These are phyloP conservation scores for Aaosphaeria arxii DNA, from an alignment of 2,329 filamentous ascomycete genomes.

Conservation along the genomic window DNA sequence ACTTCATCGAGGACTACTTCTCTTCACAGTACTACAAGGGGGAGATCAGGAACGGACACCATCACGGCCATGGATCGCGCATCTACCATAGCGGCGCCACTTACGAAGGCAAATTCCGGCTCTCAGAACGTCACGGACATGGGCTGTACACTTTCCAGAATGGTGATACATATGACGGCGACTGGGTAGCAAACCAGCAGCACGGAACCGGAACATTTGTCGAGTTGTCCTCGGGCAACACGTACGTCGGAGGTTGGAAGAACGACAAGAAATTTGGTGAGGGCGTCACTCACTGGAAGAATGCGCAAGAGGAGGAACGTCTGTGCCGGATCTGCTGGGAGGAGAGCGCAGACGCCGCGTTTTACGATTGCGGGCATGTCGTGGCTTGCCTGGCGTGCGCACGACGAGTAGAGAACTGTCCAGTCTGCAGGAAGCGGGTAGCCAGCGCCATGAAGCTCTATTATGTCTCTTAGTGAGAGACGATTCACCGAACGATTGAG, in stretches of 20 bases:
- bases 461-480: constrained; percentile 28
- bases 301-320: constrained; percentile 59
- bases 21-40: constrained; percentile 57
- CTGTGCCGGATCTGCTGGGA: constrained; percentile 62
- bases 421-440: constrained; percentile 59
- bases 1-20: constrained; percentile 53
- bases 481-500: too few relatives aligned
- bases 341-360: constrained; percentile 57
- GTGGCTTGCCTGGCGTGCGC: constrained; percentile 61
- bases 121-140: constrained; percentile 53
- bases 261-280: constrained; percentile 60
- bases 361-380: constrained; percentile 63
- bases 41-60: constrained; percentile 42
- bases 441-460: constrained; percentile 58
- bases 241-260: constrained; percentile 60
- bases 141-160: constrained; percentile 62
- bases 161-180: constrained; percentile 57
- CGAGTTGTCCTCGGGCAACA: constrained; percentile 57
- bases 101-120: constrained; percentile 55
- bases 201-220: constrained; percentile 58
- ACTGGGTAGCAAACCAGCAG: constrained; percentile 63
- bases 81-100: constrained; percentile 54
- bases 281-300: constrained; percentile 61
- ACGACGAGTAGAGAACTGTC: constrained; percentile 56
- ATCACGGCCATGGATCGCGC: constrained; percentile 55